Evolutionary conservation across 2,329 filamentous ascomycete genomes (phyloP), one percentile per base, ranked within the genome.

Genomic region (Aspergillus sp.): DNA sequence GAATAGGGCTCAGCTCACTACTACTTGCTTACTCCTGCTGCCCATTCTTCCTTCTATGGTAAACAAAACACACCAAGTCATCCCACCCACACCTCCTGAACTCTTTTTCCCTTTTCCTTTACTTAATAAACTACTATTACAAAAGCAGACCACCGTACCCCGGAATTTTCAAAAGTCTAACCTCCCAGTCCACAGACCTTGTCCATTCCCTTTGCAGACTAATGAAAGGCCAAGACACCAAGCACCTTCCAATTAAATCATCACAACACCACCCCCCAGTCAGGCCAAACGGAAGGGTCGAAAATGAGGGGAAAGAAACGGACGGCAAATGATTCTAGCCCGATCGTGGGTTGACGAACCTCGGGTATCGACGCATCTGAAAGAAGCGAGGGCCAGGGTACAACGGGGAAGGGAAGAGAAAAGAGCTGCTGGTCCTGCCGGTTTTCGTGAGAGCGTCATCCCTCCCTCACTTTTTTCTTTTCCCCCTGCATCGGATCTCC

Each of bases 401-500:
- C 28, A 30, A 30, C 28, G 28, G 28, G 9, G 28, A 3, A 10
- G 28, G 10, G 9, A 30, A 30, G 28, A 50, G 45, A 45, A 39
- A 23, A 47, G 25, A 17, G 43, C 19, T 38, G 41, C 50, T 39
- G 36, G 50, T 5, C 19, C 25, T 50, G 51, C 43, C 55, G 28
- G 51, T 63, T 62, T 60, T 65, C 61, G 59, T 63, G 43, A 13
- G 6, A 21, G 47, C 15, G 32, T 36, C 32, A 36, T 36, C 32
- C 17, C 19, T 28, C 8, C 19, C 19, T 41, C 36, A 12, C 21
- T 23, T 49, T 49, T 13, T 36, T 23, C 28, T 39, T n/a, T 32
- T 50, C 36, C 38, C 39, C 66, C 55, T 66, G 60, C 65, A 63
- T 65, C 62, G 66, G 68, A 62, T 60, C 59, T 69, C 67, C 67